phyloP scores from a whole-genome alignment of 192 early-diverging fungal species.

The Chytriomyces sp. region DNA sequence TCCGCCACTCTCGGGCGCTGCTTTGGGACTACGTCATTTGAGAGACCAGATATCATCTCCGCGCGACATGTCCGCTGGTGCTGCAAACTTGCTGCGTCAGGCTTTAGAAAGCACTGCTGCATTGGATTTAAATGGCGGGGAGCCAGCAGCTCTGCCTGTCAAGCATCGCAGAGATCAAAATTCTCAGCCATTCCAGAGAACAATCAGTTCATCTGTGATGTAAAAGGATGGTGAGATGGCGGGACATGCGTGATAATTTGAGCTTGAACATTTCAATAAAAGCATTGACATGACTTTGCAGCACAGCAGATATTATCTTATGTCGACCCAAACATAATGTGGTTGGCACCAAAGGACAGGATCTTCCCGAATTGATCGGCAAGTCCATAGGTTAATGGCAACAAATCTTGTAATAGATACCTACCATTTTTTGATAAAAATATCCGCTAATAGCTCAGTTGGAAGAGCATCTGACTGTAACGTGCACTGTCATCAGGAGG shows the following conservation, averaged over 20 bases:
- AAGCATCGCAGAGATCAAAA: conserved; percentile 15
- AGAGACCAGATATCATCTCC: conserved; percentile 21
- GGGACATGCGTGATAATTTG: no score
- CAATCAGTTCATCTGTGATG: no score
- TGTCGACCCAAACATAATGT: no score
- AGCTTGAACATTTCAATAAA: no score
- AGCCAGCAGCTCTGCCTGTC: conserved; percentile 16
- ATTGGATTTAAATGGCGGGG: background rate
- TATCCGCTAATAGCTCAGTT: background rate
- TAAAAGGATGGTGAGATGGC: no score
- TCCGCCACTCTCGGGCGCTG: background rate
- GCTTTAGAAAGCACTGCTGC: conserved; percentile 19
- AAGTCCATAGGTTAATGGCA: no score
- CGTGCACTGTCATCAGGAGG: background rate
- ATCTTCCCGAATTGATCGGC: no score
- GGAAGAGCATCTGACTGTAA: conserved; percentile 8
- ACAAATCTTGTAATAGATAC: no score
- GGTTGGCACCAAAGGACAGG: no score
- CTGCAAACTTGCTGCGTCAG: conserved; percentile 13
- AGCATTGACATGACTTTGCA: no score
- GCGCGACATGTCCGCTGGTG: conserved; percentile 22
- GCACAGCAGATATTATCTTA: no score
- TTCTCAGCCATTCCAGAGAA: conserved; percentile 1
- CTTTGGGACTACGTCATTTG: conserved; percentile 11
- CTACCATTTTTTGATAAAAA: no score